Base-by-base conservation (phyloP, 2,329 filamentous ascomycete species). In the Alternaria sp. region DNA sequence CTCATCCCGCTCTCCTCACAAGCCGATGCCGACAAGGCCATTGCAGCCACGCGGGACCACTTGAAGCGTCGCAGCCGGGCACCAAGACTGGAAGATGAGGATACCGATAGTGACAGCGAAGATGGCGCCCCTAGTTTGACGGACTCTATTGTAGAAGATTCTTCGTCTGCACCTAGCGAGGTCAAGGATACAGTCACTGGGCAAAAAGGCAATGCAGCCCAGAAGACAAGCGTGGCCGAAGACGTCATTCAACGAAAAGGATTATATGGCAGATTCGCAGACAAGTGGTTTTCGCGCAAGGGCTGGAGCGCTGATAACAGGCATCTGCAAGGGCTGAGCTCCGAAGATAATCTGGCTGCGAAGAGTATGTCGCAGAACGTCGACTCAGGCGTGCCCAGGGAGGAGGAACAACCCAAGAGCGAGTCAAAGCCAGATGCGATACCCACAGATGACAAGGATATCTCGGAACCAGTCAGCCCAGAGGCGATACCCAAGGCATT, bases 201-300 rank as follows among this genome's bases (percentile, higher is more conserved):
- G 5, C 73, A 72, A 42, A 67, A 59, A 50, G 62, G 61, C 5
- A 60, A 65, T 9, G 48, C 56, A 3, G 60, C 70, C 62, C 72
- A 51, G 29, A 65, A 63, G 26, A 74, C 75, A 13, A 93, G 89
- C 66, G 88, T 97, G 58, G 92, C 90, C 0, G 88, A 96, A 76
- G 91, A 98, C 79, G 93, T 98, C 1, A 94, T 97, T 53, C 86
- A 88, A 36, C 88, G 87, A 56, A 90, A 88, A 67, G 93, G 93
- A 0, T 88, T 88, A 62, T 98, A 97, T 76, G 94, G 93, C 4
- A 85, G 91, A 36, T 97, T 98, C 75, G 92, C 94, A 0, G 87
- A 93, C 62, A 88, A 89, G 59, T 99, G 95, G 95, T 95, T 98
- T 73, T 95, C 92, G 41, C 88, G 86, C 63, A 90, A 88, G 61